These are phyloP conservation scores for Ceratonia siliqua DNA, from an alignment of 306 rosid species.

Conservation along the genomic window DNA sequence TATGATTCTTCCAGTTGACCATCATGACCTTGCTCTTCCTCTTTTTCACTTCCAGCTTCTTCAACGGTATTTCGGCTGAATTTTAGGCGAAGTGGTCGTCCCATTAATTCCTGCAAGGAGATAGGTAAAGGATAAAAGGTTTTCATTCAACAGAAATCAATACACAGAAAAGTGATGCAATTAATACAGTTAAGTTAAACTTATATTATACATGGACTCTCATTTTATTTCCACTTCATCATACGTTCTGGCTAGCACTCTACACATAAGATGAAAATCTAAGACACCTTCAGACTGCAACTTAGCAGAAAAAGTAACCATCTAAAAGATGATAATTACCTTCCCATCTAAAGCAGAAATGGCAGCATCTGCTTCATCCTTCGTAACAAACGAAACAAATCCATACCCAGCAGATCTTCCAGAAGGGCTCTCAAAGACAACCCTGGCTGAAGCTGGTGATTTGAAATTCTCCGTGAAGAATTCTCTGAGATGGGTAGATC, in stretches of 20 bases:
- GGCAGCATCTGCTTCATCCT: conserved; percentile 83
- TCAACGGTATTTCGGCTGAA: conserved; percentile 58
- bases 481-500: conserved; percentile 74
- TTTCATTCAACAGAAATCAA: conserved; percentile 21
- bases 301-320: conserved; percentile 22
- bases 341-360: conserved; percentile 76
- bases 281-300: conserved; percentile 2
- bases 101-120: conserved; percentile 73
- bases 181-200: conserved; percentile 9
- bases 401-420: conserved; percentile 84
- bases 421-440: conserved; percentile 68
- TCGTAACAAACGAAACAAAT: conserved; percentile 71
- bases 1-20: conserved; percentile 40
- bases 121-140: neutral
- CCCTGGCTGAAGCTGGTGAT: conserved; percentile 75
- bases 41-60: conserved; percentile 50
- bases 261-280: conserved; percentile 8
- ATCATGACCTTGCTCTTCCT: conserved; percentile 36
- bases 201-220: too few species aligned
- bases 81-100: conserved; percentile 70
- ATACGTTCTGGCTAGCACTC: neutral
- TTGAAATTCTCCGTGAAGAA: conserved; percentile 67
- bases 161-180: neutral
- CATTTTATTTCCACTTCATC: neutral
- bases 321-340: conserved; percentile 46